Conservation (phyloP, 495 filamentous ascomycete genomes). For the Podospora comata region DNA sequence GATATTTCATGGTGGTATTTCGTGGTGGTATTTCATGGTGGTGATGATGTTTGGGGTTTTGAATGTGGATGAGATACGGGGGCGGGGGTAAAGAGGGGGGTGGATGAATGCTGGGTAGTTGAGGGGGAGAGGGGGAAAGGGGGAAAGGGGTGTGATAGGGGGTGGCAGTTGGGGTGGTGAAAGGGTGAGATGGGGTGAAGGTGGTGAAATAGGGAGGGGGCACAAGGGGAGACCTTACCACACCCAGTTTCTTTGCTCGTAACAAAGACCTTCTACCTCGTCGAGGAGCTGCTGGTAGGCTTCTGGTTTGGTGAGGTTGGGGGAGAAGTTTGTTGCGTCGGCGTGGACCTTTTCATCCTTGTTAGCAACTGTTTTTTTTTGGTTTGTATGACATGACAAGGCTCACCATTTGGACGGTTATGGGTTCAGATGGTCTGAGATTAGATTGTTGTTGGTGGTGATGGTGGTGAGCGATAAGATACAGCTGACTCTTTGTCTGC, state of each 20-base stretch:
- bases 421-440: not conserved
- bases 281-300: conserved; percentile 73
- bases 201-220: not conserved
- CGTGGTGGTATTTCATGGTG: too few species aligned
- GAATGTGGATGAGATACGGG: too few species aligned
- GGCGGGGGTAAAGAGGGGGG: too few species aligned
- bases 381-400: not conserved
- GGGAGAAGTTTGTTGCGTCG: conserved; percentile 72
- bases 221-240: conserved; percentile 20
- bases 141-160: not conserved
- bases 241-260: conserved; percentile 87
- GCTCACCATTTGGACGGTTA: not conserved
- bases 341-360: conserved; percentile 67
- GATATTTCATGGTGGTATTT: too few species aligned
- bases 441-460: not conserved
- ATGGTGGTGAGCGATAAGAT: not conserved
- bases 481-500: not conserved
- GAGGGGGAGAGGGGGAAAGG: too few species aligned
- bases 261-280: conserved; percentile 66
- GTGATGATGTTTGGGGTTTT: too few species aligned
- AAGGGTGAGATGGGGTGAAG: not conserved
- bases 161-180: too few species aligned
- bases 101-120: too few species aligned
- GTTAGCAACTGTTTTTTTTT: too few species aligned
- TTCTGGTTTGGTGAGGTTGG: conserved; percentile 64